Evolutionary conservation across 2,329 filamentous ascomycete genomes (phyloP), one percentile per base, ranked within the genome.

Genomic region (Dactylellina sp.): DNA sequence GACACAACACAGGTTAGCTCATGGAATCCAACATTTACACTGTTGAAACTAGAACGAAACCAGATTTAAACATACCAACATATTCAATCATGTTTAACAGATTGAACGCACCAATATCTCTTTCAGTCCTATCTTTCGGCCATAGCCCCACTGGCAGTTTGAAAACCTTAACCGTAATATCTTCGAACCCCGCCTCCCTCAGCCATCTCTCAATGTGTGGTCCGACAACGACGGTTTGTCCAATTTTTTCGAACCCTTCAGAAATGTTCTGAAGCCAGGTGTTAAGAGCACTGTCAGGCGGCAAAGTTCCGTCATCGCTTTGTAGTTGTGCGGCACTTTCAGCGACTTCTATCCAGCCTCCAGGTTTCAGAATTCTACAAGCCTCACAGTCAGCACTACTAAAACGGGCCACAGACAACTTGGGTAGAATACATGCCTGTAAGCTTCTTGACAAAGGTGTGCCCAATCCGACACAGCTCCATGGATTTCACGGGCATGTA

Each of bases 381-480:
- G 35, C 44, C 6, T 50, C 24, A 11, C 6, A 39, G n/a, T 61
- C 9, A 66, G 40, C 28, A 28, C 32, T 7, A 9, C n/a, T 2
- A 22, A 37, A 40, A 12, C 7, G 32, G 25, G 2, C 2, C 25
- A 16, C 28, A n/a, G 14, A 20, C 12, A n/a, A 14, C 9, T 6
- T n/a, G 22, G 1, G 9, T 28, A 24, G 18, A 44, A 22, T 25
- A 14, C 24, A 32, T 70, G 70, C 64, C 53, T 64, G 6, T 63
- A 80, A 18, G 64, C 64, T 60, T 76, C 59, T 9, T 47, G 28
- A 35, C 60, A 61, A 14, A 75, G 62, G 40, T 71, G 42, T 9
- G 59, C 46, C 86, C 86, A 88, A 78, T 88, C 84, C 0, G 80
- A 79, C 78, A 88, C 87, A 7, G 86, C 83, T 7, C 86, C 86